Conservation (phyloP, 2,329 filamentous ascomycete species). For the Beauveria rudraprayagi region DNA sequence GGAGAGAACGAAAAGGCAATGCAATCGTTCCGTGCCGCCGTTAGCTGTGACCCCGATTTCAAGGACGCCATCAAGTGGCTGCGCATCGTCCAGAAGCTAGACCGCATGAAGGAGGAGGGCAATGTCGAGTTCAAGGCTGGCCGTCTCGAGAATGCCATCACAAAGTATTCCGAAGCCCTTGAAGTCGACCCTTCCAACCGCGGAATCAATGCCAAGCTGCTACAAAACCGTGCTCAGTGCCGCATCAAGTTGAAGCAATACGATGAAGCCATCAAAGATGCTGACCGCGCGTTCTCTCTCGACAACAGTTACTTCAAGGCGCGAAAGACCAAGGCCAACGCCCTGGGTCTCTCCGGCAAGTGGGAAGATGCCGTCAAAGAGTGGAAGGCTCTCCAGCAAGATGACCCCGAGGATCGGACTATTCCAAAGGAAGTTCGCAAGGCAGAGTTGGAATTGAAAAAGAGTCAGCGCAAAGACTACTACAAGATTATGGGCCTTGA, state of each 20-base stretch:
- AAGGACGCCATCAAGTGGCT: constrained; percentile 82
- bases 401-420: constrained; percentile 71
- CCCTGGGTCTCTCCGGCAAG: constrained; percentile 71
- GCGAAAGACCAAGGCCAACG: constrained; percentile 88
- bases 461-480: constrained; percentile 94
- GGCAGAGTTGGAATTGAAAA: constrained; percentile 94
- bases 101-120: constrained; percentile 88
- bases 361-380: constrained; percentile 91
- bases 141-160: constrained; percentile 69
- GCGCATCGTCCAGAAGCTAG: constrained; percentile 81
- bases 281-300: constrained; percentile 71
- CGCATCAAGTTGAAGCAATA: constrained; percentile 78
- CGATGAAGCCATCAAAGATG: constrained; percentile 74
- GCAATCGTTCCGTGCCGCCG: constrained; percentile 82
- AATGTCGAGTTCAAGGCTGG: constrained; percentile 84
- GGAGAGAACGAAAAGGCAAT: constrained; percentile 94
- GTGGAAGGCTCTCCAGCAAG: constrained; percentile 77
- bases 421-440: constrained; percentile 79
- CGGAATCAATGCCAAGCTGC: constrained; percentile 86
- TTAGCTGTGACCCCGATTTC: constrained; percentile 87
- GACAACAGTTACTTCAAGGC: constrained; percentile 85
- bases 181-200: constrained; percentile 82
- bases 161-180: constrained; percentile 76
- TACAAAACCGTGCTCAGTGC: constrained; percentile 88
- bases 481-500: constrained; percentile 91